Evolutionary conservation across 441 rosid genomes (phyloP).

Genomic region (Syzygium syzygioides): DNA sequence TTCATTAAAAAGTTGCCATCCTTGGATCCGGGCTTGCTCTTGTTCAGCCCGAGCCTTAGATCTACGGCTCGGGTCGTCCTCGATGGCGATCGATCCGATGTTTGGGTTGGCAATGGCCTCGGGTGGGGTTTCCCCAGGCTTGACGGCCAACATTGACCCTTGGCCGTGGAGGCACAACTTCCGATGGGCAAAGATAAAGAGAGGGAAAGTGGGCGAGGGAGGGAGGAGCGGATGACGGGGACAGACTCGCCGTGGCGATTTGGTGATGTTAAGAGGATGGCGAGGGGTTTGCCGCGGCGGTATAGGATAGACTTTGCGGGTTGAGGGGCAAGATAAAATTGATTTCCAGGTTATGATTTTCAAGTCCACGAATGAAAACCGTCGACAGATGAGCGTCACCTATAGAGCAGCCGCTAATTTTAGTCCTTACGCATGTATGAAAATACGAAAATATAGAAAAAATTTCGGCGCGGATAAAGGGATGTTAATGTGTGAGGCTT

Average conservation of each 20-base stretch:
- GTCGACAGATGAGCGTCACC: not conserved
- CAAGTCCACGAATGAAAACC: no score
- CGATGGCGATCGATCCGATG: not conserved
- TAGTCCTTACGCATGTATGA: not conserved
- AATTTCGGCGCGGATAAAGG: not conserved
- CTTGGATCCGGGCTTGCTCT: not conserved
- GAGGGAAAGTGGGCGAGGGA: not conserved
- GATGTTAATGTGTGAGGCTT: not conserved
- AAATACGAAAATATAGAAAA: not conserved
- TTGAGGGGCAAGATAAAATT: not conserved
- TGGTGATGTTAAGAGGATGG: not conserved
- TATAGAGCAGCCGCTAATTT: not conserved
- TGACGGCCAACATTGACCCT: not conserved
- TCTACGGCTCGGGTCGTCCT: not conserved
- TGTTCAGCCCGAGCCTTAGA: not conserved
- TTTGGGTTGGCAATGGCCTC: no score
- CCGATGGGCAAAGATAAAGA: not conserved
- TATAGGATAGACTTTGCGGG: not conserved
- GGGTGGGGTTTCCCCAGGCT: not conserved
- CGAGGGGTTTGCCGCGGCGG: not conserved
- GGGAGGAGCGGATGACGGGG: not conserved
- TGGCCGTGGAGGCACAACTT: not conserved
- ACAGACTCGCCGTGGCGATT: not conserved
- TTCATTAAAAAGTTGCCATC: not conserved
- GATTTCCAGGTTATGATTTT: not conserved